phyloP scores from a whole-genome alignment of 176 grass and related monocot genomes.

The Phragmites australis region DNA sequence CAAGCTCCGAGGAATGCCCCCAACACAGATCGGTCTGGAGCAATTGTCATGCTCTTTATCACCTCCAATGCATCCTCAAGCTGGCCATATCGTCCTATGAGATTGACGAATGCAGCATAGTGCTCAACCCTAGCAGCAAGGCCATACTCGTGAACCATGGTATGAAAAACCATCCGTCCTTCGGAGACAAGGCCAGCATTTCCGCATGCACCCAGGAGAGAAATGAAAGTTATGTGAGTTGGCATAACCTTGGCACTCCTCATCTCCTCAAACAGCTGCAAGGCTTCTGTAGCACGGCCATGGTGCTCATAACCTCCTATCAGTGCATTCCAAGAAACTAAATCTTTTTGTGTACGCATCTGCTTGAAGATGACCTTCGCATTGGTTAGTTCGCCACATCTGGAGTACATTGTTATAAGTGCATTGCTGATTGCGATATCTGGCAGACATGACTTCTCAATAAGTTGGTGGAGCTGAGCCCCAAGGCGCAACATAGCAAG shows the following conservation, averaged over 20 bases:
- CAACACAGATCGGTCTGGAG: conserved; percentile 69
- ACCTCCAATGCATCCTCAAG: conserved; percentile 58
- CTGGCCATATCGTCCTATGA: conserved; percentile 61
- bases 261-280: conserved; percentile 64
- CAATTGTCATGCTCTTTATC: conserved; percentile 57
- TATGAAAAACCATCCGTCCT: conserved; percentile 61
- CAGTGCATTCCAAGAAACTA: conserved; percentile 69
- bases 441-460: conserved; percentile 62
- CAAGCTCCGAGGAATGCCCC: conserved; percentile 81
- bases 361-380: conserved; percentile 56
- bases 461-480: conserved; percentile 67
- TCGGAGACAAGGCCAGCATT: conserved; percentile 64
- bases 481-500: conserved; percentile 62
- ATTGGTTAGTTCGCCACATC: conserved; percentile 55
- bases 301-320: conserved; percentile 66
- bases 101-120: conserved; percentile 76
- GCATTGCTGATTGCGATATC: conserved; percentile 63
- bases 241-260: conserved; percentile 44
- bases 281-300: conserved; percentile 58
- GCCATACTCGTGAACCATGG: conserved; percentile 67
- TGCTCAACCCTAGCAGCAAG: conserved; percentile 59
- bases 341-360: conserved; percentile 56
- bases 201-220: conserved; percentile 68
- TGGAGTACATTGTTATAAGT: conserved; percentile 83
- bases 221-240: conserved; percentile 68